Percentiles rank a stretch among this genome's conserved stretches.
These are phyloP conservation scores for Mycena vulgaris DNA, from an alignment of 768 basidiomycete genomes.

Conservation along the genomic window DNA sequence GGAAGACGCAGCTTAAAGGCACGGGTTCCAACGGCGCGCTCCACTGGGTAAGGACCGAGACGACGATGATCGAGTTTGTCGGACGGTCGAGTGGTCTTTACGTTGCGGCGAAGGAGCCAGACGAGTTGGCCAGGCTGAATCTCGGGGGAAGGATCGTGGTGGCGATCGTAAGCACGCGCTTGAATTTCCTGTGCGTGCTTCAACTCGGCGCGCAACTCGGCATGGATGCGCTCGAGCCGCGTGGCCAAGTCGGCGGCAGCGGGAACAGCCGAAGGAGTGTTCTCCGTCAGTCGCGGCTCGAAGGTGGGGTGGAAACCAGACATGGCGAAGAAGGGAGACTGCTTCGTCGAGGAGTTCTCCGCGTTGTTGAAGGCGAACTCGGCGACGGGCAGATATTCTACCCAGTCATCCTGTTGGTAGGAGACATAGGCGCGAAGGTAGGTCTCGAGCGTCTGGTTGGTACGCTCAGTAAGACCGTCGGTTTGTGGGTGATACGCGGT, in stretches of 20 bases:
- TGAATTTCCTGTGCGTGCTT: too few species aligned
- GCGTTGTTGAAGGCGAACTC: slow-evolving; percentile 61
- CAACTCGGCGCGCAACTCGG: too few species aligned
- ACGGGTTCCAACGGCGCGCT: neutral
- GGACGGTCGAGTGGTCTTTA: slow-evolving; percentile 58
- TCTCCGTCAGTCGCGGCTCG: slow-evolving; percentile 44
- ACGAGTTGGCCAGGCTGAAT: slow-evolving; percentile 50
- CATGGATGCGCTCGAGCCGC: slow-evolving; percentile 50
- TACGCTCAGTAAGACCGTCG: too few species aligned
- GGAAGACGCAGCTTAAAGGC: slow-evolving; percentile 43
- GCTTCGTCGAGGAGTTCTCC: slow-evolving; percentile 12
- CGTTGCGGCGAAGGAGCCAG: too few species aligned
- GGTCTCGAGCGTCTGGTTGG: too few species aligned
- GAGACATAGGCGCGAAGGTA: slow-evolving; percentile 54
- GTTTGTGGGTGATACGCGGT: too few species aligned
- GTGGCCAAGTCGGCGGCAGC: slow-evolving; percentile 46
- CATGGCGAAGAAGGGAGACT: too few species aligned
- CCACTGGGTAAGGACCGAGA: slow-evolving; percentile 46
- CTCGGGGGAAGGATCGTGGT: slow-evolving; percentile 43
- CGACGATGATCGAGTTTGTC: slow-evolving; percentile 55
- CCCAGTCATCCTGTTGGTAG: slow-evolving; percentile 62
- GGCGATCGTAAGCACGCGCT: slow-evolving; percentile 49
- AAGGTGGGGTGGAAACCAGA: slow-evolving; percentile 52
- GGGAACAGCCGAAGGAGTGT: slow-evolving; percentile 39
- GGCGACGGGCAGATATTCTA: slow-evolving; percentile 54